Evolutionary conservation across 1,284 basidiomycete genomes (phyloP).

Genomic region (Sphagnurus paluster): DNA sequence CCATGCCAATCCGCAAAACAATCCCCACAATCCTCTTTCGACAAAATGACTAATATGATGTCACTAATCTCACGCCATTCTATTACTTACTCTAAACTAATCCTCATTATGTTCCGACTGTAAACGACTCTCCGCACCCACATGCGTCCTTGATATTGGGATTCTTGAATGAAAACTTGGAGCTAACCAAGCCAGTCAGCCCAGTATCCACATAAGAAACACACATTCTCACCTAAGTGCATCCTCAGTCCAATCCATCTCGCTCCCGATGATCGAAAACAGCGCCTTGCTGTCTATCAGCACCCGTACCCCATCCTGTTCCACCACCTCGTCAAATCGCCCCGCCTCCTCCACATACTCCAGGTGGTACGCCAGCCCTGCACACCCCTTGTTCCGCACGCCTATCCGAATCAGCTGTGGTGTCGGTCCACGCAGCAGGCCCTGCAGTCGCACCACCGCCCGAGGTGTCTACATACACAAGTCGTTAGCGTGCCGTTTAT

Average conservation of each 20-base stretch:
- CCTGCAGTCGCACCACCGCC: conserved; percentile 74
- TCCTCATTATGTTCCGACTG: too few relatives aligned
- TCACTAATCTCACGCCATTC: conserved; percentile 13
- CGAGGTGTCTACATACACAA: conserved; percentile 65
- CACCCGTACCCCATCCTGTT: conserved; percentile 92
- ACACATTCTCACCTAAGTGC: conserved; percentile 65
- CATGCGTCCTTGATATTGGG: conserved; percentile 91
- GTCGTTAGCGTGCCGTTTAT: conserved; percentile 1
- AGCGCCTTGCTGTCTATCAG: conserved; percentile 97
- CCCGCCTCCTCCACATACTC: conserved; percentile 93
- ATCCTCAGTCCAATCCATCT: conserved; percentile 99
- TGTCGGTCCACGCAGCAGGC: conserved; percentile 74
- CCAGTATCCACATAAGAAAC: conserved; percentile 3
- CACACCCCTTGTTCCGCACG: conserved; percentile 98
- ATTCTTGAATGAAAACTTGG: conserved; percentile 93
- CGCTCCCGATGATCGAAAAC: conserved; percentile 97
- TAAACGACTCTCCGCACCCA: conserved; percentile 92
- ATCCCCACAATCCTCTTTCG: not conserved
- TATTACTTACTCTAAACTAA: too few relatives aligned
- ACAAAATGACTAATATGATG: conserved; percentile 18
- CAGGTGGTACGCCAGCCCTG: conserved; percentile 95
- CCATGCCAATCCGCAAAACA: conserved; percentile 19
- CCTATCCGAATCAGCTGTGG: conserved; percentile 94
- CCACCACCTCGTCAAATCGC: conserved; percentile 97
- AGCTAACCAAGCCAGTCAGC: conserved; percentile 43